Base-by-base conservation (phyloP, 208 protist species). In the Wallacemonas sp. region DNA sequence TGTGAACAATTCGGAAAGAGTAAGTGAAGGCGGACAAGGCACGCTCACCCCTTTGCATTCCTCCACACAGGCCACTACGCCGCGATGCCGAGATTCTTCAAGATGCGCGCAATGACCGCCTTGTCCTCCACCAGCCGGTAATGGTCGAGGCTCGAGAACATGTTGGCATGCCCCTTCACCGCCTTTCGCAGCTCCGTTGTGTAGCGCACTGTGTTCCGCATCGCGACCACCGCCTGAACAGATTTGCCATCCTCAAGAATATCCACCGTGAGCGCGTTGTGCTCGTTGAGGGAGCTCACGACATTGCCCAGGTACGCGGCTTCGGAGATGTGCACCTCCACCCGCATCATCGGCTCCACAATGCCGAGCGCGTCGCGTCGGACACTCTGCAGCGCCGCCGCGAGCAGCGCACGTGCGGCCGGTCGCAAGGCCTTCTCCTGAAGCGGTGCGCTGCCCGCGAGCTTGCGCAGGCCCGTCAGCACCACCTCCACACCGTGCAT, bases 281-380 rank as follows among this genome's bases (percentile, higher is more conserved):
- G 83, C 52, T 93, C 82, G 61, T 92, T 94, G 22, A 97, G 74
- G 0, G 79, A 88, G 62, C 54, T 81, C 42, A 97, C 79, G 11
- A 97, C 84, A 33, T 65, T 73, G 28, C 91, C 86, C 29, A 93
- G 74, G 71, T 87, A 97, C 33, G 62, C 68, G 1, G 77, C 18
- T 50, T 97, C 91, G 1, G 87, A 84, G 5, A 97, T 66, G 48
- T 93, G 82, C 46, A 97, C 81, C 71, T 97, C 89, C 55, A 95
- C 79, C 62, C 81, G 72, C 84, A 97, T 97, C 82, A 93, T 93
- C 11, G 91, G 91, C 77, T 97, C 86, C 54, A 97, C 61, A 39
- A 91, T 65, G 12, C 80, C 79, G 1, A 89, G 54, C 45, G 82
- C 57, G 1, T 42, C 31, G 14, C 74, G 78, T 12, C 71, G 70